Evolutionary conservation across 257 asterid genomes (phyloP).

Genomic region (Voacanga thouarsii): DNA sequence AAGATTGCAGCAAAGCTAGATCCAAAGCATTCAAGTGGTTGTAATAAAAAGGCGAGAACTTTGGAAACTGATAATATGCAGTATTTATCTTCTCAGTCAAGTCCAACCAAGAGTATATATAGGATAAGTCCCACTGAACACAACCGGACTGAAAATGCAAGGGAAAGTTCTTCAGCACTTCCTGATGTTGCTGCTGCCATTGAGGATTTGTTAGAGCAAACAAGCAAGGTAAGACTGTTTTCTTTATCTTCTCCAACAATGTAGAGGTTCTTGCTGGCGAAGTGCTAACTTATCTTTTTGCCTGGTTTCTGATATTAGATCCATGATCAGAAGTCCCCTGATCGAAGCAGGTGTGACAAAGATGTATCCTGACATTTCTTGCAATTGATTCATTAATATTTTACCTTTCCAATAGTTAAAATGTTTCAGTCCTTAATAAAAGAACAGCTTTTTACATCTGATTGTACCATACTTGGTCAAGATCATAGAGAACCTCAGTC

Average conservation of each 20-base stretch:
- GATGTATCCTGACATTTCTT: slow-evolving; percentile 51
- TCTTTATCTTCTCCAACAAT: slow-evolving; percentile 6
- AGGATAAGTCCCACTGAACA: slow-evolving; percentile 30
- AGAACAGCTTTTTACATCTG: slow-evolving; percentile 60
- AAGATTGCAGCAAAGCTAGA: slow-evolving; percentile 27
- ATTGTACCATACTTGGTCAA: slow-evolving; percentile 57
- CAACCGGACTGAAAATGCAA: slow-evolving; percentile 33
- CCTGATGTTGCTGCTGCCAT: slow-evolving; percentile 91
- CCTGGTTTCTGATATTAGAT: slow-evolving; percentile 47
- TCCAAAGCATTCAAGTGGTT: slow-evolving; percentile 28
- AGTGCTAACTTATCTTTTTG: slow-evolving; percentile 15
- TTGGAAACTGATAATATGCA: slow-evolving; percentile 33
- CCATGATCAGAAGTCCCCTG: slow-evolving; percentile 66
- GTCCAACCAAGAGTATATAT: slow-evolving; percentile 16
- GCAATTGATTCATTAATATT: background rate
- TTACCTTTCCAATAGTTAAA: slow-evolving; percentile 5
- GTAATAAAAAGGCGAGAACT: slow-evolving; percentile 53
- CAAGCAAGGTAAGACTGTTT: slow-evolving; percentile 64
- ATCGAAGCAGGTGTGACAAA: slow-evolving; percentile 51
- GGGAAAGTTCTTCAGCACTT: slow-evolving; percentile 42
- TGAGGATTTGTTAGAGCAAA: slow-evolving; percentile 87
- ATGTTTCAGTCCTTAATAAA: slow-evolving; percentile 39
- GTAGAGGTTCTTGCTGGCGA: background rate
- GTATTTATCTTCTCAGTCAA: slow-evolving; percentile 21
- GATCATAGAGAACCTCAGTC: slow-evolving; percentile 46